Conservation (phyloP, 352 stramenopile species). For the Phytophthora vignae region DNA sequence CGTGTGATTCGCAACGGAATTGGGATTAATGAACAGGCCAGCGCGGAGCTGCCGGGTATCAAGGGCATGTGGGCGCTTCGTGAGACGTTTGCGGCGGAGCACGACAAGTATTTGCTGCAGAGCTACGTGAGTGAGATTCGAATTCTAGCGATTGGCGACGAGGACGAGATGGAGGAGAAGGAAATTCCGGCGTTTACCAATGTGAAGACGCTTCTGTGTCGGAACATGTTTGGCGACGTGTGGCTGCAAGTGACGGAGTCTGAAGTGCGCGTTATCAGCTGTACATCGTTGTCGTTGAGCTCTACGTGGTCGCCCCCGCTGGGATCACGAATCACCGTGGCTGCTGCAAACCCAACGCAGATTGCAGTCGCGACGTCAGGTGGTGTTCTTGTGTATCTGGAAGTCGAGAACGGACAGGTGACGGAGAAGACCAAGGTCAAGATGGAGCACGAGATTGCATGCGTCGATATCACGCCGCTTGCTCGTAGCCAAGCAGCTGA, state of each 20-base stretch:
- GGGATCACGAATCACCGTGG: slow-evolving; percentile 82
- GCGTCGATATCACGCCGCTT: slow-evolving; percentile 90
- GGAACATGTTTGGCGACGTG: slow-evolving; percentile 90
- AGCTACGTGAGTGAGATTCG: slow-evolving; percentile 97
- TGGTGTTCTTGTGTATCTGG: slow-evolving; percentile 92
- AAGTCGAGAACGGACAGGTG: slow-evolving; percentile 70
- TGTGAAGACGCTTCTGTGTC: slow-evolving; percentile 93
- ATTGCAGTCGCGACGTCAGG: slow-evolving; percentile 92
- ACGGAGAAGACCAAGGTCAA: slow-evolving; percentile 66
- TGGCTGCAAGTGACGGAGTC: slow-evolving; percentile 96
- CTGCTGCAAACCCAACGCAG: slow-evolving; percentile 91
- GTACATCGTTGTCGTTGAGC: slow-evolving; percentile 61
- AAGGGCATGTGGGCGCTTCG: slow-evolving; percentile 98
- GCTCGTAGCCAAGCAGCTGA: slow-evolving; percentile 29
- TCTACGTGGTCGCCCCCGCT: slow-evolving; percentile 82
- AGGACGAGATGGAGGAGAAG: slow-evolving; percentile 93
- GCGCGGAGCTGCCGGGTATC: slow-evolving; percentile 96
- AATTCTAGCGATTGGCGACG: slow-evolving; percentile 92
- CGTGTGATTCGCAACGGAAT: slow-evolving; percentile 99
- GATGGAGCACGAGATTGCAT: slow-evolving; percentile 96
- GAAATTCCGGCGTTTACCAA: slow-evolving; percentile 90
- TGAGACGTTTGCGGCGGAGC: slow-evolving; percentile 78
- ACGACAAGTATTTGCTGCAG: slow-evolving; percentile 97
- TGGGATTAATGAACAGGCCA: slow-evolving; percentile 97
- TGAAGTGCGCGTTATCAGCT: slow-evolving; percentile 91